Evolutionary conservation across 345 rosid genomes (phyloP).

Genomic region (Xanthoceras sorbifolium): DNA sequence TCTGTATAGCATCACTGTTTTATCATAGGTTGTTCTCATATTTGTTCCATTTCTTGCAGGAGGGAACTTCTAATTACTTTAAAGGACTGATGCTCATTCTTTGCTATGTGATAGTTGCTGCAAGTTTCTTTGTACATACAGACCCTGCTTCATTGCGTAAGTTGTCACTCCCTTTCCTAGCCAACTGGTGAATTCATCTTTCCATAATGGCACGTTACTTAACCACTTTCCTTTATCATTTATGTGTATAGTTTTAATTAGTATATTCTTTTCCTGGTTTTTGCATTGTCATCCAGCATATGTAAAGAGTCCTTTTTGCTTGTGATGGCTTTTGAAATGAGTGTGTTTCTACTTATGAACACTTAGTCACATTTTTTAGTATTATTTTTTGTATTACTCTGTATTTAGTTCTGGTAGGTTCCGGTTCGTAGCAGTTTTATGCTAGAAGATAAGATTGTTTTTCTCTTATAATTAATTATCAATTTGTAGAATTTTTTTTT

Average conservation of each 20-base stretch:
- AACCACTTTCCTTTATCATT: not conserved
- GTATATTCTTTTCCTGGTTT: not conserved
- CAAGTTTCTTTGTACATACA: conserved; percentile 74
- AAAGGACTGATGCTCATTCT: conserved; percentile 78
- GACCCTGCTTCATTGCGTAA: conserved; percentile 43
- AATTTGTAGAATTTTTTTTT: no score
- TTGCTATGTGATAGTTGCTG: conserved; percentile 67
- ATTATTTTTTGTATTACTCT: no score
- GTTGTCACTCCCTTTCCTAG: not conserved
- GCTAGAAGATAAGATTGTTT: no score
- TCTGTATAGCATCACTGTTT: not conserved
- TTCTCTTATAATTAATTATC: no score
- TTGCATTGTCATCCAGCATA: not conserved
- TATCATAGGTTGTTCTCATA: not conserved
- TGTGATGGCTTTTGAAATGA: not conserved
- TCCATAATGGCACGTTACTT: not conserved
- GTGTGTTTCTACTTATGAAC: not conserved
- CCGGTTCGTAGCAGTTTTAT: no score
- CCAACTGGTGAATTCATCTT: not conserved
- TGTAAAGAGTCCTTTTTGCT: not conserved
- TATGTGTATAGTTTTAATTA: not conserved
- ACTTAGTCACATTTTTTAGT: no score
- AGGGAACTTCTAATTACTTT: conserved; percentile 73
- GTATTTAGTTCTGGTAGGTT: no score
- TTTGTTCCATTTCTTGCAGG: conserved; percentile 39